Conservation (phyloP, 1,284 basidiomycete genomes). For the Porodaedalea pini region DNA sequence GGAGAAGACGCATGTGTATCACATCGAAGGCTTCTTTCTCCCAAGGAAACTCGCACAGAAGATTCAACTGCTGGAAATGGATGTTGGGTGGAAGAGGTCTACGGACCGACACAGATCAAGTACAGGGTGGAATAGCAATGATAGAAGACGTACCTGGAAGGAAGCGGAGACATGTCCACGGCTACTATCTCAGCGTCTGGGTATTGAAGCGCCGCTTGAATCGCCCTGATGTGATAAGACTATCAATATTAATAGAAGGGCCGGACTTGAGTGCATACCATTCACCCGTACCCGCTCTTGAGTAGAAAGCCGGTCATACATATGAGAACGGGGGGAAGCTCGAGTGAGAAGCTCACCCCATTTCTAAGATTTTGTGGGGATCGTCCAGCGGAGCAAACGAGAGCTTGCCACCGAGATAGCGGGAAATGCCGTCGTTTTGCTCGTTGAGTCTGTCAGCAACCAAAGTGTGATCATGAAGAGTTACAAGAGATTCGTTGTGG, state of each 20-base stretch:
- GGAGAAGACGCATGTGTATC: not conserved
- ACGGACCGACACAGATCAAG: not conserved
- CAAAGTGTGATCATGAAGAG: no score
- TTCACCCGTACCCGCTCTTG: not conserved
- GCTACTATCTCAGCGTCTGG: not conserved
- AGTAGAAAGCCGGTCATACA: not conserved
- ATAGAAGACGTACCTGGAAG: not conserved
- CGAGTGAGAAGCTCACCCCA: not conserved
- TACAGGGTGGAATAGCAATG: not conserved
- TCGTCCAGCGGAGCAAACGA: not conserved
- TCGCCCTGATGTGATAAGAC: not conserved
- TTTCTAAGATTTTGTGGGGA: not conserved
- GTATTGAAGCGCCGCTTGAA: not conserved
- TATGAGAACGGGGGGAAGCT: not conserved
- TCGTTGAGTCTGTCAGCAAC: not conserved
- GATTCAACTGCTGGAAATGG: not conserved
- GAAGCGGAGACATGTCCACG: not conserved
- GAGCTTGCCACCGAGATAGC: not conserved
- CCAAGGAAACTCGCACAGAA: not conserved
- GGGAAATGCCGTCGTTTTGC: not conserved
- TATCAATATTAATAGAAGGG: not conserved
- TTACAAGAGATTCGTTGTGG: no score
- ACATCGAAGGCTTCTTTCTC: not conserved
- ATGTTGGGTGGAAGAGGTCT: not conserved
- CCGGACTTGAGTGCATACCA: not conserved